These are phyloP conservation scores for Macrocybe sp. DNA, from an alignment of 1,284 basidiomycete genomes.

Conservation along the genomic window DNA sequence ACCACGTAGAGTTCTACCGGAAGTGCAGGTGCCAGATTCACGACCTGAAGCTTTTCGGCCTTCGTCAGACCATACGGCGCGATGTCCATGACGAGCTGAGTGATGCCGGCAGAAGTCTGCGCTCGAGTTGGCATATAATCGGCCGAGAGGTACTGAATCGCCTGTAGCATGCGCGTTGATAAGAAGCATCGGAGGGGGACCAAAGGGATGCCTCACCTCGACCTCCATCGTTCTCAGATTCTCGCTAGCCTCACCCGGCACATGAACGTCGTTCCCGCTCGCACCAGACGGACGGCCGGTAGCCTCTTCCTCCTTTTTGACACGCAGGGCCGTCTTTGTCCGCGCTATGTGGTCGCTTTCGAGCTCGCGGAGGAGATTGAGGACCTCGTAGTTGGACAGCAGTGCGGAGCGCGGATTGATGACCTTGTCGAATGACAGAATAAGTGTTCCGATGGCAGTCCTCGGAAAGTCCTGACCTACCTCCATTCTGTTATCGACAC, in stretches of 20 bases:
- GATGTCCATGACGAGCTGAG: constrained; percentile 62
- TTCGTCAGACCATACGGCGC: constrained; percentile 77
- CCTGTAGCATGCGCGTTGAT: constrained; percentile 36
- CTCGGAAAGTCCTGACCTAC: too few species aligned
- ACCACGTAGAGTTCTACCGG: constrained; percentile 90
- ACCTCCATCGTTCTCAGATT: constrained; percentile 88
- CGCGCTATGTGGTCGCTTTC: constrained; percentile 68
- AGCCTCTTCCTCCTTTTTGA: constrained; percentile 69
- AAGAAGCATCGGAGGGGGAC: not conserved
- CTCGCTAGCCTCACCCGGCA: constrained; percentile 57
- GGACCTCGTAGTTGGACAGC: constrained; percentile 84
- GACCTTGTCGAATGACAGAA: constrained; percentile 42
- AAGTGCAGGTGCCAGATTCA: constrained; percentile 81
- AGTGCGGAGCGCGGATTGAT: constrained; percentile 74
- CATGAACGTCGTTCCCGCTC: constrained; percentile 28
- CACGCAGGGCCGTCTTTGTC: constrained; percentile 55
- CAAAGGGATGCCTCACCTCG: constrained; percentile 51
- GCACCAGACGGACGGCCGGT: constrained; percentile 24
- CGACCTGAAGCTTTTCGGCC: constrained; percentile 86
- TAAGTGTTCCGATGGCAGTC: too few species aligned
- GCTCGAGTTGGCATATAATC: constrained; percentile 62
- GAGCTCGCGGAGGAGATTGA: constrained; percentile 72
- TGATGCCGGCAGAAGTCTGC: constrained; percentile 66
- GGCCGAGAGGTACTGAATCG: constrained; percentile 78
- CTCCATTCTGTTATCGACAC: too few species aligned